Evolutionary conservation across 148 eudicot genomes (phyloP), one percentile per base, ranked within the genome.

Genomic region (Rhododendron henanense): DNA sequence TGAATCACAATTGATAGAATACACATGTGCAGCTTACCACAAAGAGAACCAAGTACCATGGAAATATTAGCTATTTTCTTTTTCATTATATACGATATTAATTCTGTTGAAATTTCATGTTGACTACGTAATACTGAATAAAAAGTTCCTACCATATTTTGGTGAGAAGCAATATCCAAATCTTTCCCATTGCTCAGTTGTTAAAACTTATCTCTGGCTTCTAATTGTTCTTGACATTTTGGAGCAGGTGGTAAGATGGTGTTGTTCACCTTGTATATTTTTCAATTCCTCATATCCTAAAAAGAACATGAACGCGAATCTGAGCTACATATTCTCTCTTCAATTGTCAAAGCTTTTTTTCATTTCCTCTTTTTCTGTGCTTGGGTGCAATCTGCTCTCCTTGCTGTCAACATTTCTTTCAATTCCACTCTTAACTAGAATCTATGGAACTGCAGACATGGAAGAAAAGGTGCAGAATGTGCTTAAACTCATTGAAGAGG

Each of bases 401-500:
- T 28, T 3, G 37, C 71, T 69, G 23, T 77, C 2, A 41, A 3
- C 51, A 21, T 3, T 41, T 44, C 28, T 41, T 39, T 39, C 15
- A 47, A 4, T 19, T 55, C 69, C 45, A 81, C 13, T 19, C 11
- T n/a, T 28, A 81, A 81, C 55, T n/a, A 7, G 25, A 55, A 6
- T 55, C 47, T 45, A 14, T 51, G 63, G 19, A 76, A 80, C 41
- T 92, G 91, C 93, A 97, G 99, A 97, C 85, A 96, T 95, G 96
- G 99, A 94, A 83, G 98, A 94, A n/a, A 93, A 92, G 86, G 98
- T 94, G 85, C 90, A 94, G 65, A 44, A 63, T 69, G 92, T 93
- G 89, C 90, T 97, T 10, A 93, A 91, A 84, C 96, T 97, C 86
- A 93, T 97, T 11, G 87, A 91, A 86, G 95, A 95, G 81, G 98